A percentile compares a stretch with the other conserved stretches of the same genome.
phyloP scores from a whole-genome alignment of 192 early-diverging fungal genomes.

The Glomus cerebriforme region DNA sequence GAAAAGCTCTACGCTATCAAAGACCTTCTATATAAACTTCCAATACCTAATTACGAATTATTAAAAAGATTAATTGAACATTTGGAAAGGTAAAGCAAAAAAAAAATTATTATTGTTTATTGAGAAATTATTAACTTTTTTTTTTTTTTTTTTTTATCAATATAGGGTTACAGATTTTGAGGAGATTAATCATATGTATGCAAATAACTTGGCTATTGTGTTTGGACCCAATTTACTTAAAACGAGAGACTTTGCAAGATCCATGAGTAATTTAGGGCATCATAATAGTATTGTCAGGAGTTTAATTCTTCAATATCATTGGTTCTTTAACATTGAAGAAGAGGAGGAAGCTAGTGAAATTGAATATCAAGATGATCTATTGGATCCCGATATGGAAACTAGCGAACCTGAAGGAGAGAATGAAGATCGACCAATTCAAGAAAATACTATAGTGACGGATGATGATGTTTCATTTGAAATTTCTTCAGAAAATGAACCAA shows the following conservation, averaged over 20 bases:
- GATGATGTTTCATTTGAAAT: neutral
- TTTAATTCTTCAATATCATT: slow-evolving; percentile 76
- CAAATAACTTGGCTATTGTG: slow-evolving; percentile 89
- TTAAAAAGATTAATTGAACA: slow-evolving; percentile 74
- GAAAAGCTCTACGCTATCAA: slow-evolving; percentile 74
- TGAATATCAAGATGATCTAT: slow-evolving; percentile 6
- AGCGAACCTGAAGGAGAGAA: neutral
- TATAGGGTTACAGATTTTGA: slow-evolving; percentile 70
- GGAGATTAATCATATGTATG: slow-evolving; percentile 86
- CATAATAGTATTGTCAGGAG: slow-evolving; percentile 73
- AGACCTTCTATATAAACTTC: slow-evolving; percentile 63
- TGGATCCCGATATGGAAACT: neutral
- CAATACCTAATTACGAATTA: slow-evolving; percentile 62
- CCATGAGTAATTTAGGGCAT: slow-evolving; percentile 76
- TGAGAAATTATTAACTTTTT: no score
- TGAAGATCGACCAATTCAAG: neutral
- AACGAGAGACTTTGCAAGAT: slow-evolving; percentile 57
- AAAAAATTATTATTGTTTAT: no score
- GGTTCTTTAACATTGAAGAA: slow-evolving; percentile 71
- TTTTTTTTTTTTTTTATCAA: neutral
- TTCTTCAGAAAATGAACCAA: neutral
- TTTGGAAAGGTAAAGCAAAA: slow-evolving; percentile 59
- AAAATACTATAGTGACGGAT: neutral
- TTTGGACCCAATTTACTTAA: slow-evolving; percentile 91
- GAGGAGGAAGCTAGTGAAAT: slow-evolving; percentile 39